Conservation (phyloP, 169 alveolate species). For the Besnoitia besnoiti region DNA sequence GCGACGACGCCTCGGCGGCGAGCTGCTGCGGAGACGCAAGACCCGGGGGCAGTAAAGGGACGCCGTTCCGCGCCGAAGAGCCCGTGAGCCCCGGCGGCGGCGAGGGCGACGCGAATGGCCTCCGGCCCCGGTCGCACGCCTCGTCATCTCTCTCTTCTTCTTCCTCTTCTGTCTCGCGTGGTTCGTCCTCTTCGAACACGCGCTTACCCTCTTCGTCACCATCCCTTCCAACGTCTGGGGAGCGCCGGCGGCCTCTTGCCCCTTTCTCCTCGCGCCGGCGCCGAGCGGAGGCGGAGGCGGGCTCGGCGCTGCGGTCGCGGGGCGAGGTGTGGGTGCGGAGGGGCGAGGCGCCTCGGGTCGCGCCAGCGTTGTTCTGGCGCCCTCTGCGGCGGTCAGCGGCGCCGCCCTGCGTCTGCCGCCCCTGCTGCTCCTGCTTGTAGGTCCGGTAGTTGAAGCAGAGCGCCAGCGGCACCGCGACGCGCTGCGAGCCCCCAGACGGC, state of each 20-base stretch:
- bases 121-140: no score
- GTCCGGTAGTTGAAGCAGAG: constrained; percentile 22
- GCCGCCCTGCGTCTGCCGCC: background rate
- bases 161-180: no score
- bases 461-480: background rate
- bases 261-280: no score
- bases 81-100: background rate
- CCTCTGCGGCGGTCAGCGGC: background rate
- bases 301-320: background rate
- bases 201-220: background rate
- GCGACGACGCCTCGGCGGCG: background rate
- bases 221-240: no score
- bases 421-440: constrained; percentile 8
- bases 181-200: background rate
- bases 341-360: background rate
- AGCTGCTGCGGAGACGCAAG: background rate
- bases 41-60: background rate
- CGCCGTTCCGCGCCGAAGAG: background rate
- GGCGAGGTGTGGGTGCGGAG: background rate
- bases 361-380: background rate
- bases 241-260: background rate
- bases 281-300: background rate
- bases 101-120: background rate
- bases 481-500: background rate
- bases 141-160: no score